These are phyloP conservation scores for Dothidotthia symphoricarpi DNA, from an alignment of 2,329 filamentous ascomycete species.

Conservation along the genomic window DNA sequence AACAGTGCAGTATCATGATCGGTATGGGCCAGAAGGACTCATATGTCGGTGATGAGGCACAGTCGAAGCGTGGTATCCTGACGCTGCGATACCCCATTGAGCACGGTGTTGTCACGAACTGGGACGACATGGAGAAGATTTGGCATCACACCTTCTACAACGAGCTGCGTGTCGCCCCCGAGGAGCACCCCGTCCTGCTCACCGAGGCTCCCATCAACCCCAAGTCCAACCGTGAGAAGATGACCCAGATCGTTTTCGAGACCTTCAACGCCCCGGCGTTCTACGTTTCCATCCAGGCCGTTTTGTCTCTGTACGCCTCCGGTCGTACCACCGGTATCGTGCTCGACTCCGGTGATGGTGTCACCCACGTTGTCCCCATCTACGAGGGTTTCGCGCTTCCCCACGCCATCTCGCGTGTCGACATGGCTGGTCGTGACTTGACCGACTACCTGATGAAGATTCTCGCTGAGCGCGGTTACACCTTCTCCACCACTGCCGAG, in stretches of 20 bases:
- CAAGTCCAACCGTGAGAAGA: slow-evolving; percentile 99
- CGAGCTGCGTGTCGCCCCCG: slow-evolving; percentile 98
- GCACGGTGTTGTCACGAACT: slow-evolving; percentile 99
- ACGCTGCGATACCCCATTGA: slow-evolving; percentile 99
- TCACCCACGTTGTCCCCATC: slow-evolving; percentile 99
- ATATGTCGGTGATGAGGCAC: slow-evolving; percentile 99
- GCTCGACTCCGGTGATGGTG: slow-evolving; percentile 99
- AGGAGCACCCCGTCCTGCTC: slow-evolving; percentile 99
- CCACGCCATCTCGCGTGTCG: slow-evolving; percentile 99
- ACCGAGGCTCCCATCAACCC: slow-evolving; percentile 99
- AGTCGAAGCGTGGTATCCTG: slow-evolving; percentile 99
- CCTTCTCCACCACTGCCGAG: slow-evolving; percentile 99
- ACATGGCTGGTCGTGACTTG: slow-evolving; percentile 99
- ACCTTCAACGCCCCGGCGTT: slow-evolving; percentile 99
- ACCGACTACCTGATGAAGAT: slow-evolving; percentile 99
- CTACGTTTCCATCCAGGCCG: slow-evolving; percentile 99
- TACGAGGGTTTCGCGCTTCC: slow-evolving; percentile 99
- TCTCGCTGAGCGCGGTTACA: slow-evolving; percentile 97
- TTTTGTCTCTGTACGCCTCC: slow-evolving; percentile 98
- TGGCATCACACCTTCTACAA: slow-evolving; percentile 99
- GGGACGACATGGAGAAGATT: slow-evolving; percentile 99
- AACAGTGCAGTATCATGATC: slow-evolving; percentile 88
- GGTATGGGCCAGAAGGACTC: slow-evolving; percentile 99
- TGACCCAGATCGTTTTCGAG: slow-evolving; percentile 99
- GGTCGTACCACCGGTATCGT: slow-evolving; percentile 99